These are phyloP conservation scores for Chlorella vulgaris DNA, from an alignment of 139 green algal genomes.

Conservation along the genomic window DNA sequence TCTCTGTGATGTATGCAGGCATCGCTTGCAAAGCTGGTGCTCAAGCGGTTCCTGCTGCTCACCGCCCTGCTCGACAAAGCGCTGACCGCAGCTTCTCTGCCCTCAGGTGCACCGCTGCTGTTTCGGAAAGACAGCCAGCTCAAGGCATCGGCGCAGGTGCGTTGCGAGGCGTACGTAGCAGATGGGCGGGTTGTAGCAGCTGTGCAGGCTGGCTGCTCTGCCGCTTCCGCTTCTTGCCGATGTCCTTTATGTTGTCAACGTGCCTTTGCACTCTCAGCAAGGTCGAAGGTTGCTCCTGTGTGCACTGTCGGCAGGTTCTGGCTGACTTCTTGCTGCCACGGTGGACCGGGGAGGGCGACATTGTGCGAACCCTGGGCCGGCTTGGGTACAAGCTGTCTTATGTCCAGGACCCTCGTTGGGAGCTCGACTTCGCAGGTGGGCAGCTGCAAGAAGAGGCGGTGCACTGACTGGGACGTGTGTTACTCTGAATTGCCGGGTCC, in stretches of 20 bases:
- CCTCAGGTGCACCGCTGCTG: conserved; percentile 54
- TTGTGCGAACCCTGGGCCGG: conserved; percentile 71
- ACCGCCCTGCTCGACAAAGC: conserved; percentile 79
- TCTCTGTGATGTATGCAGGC: conserved; percentile 47
- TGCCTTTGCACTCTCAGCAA: too few species aligned
- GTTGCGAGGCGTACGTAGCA: background rate
- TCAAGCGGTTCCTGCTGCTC: conserved; percentile 83
- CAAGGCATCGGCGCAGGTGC: conserved; percentile 72
- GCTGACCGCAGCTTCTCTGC: conserved; percentile 14
- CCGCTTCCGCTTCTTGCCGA: background rate
- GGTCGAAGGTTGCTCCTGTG: too few species aligned
- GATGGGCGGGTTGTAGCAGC: background rate
- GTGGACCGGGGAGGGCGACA: conserved; percentile 76
- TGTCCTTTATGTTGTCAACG: background rate
- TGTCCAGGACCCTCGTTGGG: conserved; percentile 63
- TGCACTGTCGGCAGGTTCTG: conserved; percentile 64
- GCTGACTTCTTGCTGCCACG: conserved; percentile 60
- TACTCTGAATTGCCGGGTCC: too few species aligned
- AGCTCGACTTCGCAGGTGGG: conserved; percentile 69
- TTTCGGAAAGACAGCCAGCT: conserved; percentile 53
- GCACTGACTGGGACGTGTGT: background rate
- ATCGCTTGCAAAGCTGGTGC: conserved; percentile 56
- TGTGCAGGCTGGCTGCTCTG: background rate
- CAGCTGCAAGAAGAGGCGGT: background rate
- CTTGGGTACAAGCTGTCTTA: conserved; percentile 71